Evolutionary conservation across 495 filamentous ascomycete species (phyloP), one percentile per base, ranked within the genome.

Genomic region (Cenococcum geophilum): DNA sequence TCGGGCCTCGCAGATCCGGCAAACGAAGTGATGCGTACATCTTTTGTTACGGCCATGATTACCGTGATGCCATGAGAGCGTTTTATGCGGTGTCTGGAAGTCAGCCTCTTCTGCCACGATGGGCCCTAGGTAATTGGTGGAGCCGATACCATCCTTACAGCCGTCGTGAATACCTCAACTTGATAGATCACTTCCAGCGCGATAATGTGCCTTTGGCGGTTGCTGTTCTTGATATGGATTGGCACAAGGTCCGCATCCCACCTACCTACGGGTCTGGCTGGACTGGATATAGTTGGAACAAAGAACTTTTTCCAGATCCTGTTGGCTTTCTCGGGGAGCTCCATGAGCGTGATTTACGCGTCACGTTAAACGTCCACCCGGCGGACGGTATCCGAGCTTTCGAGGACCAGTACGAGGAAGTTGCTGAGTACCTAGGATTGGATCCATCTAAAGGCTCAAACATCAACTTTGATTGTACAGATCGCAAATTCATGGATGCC

Each of bases 201-300:
- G 70, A 78, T 22, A 67, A 69, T 0, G 77, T 84, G n/a, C 82
- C 82, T 0, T 65, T 85, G 34, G 76, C 69, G 22, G 82, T 82
- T 6, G 79, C 73, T 11, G 80, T 84, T 0, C 57, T 85, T 9
- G 82, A 85, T 62, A 84, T 85, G 81, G 82, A 84, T 67, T 85
- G 82, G 82, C 82, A 85, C 70, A 61, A 75, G 36, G 79, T 83
- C 5, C 62, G 73, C 37, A 72, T 78, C 6, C 54, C 59, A 22
- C 60, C 60, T 6, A 70, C 76, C 9, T 67, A 80, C 1, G 63
- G 64, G 10, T 65, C 50, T 42, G 70, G 70, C 8, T 85, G 82
- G 82, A 85, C 82, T 0, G 82, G 82, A 0, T 85, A 85, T 66
- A 81, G 76, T 23, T 85, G 82, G 82, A 80, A 84, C 61, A 74